These are phyloP conservation scores for Suillus paluster DNA, from an alignment of 768 basidiomycete species.

Conservation along the genomic window DNA sequence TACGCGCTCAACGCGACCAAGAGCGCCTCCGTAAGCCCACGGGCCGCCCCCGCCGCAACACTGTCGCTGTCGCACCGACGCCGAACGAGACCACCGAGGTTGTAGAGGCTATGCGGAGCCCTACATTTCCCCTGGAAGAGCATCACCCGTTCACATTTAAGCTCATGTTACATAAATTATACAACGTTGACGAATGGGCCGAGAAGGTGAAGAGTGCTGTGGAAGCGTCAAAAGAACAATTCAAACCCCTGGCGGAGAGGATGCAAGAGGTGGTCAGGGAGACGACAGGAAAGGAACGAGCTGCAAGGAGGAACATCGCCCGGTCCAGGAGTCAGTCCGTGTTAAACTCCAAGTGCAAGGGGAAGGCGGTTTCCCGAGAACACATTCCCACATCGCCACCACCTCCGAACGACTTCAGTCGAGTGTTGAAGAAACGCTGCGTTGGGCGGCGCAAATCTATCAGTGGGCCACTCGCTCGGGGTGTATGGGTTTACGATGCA, in stretches of 20 bases:
- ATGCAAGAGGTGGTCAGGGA: slow-evolving; percentile 21
- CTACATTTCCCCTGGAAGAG: slow-evolving; percentile 45
- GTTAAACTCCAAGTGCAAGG: slow-evolving; percentile 22
- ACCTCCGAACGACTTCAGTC: slow-evolving; percentile 17
- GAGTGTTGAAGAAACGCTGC: slow-evolving; percentile 60
- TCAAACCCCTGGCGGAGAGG: slow-evolving; percentile 55
- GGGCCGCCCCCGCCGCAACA: slow-evolving; percentile 27
- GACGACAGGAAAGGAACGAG: slow-evolving; percentile 20
- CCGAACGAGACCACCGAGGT: slow-evolving; percentile 23
- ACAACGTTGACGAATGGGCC: slow-evolving; percentile 62
- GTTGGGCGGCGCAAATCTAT: slow-evolving; percentile 54
- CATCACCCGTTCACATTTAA: slow-evolving; percentile 66
- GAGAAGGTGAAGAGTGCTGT: slow-evolving; percentile 57
- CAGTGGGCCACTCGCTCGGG: slow-evolving; percentile 35
- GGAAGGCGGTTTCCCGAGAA: slow-evolving; percentile 2
- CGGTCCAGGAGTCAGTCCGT: slow-evolving; percentile 43
- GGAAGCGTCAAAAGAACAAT: slow-evolving; percentile 57
- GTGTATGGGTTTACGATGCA: slow-evolving; percentile 56
- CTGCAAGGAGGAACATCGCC: slow-evolving; percentile 18
- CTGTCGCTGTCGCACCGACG: slow-evolving; percentile 20
- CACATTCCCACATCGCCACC: slow-evolving; percentile 1
- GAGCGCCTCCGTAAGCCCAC: slow-evolving; percentile 11
- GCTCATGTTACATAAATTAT: slow-evolving; percentile 69
- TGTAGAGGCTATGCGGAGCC: slow-evolving; percentile 31
- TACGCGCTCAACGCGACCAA: slow-evolving; percentile 37